Evolutionary conservation across 768 basidiomycete species (phyloP).

Genomic region (Mrakia hoshinonis): DNA sequence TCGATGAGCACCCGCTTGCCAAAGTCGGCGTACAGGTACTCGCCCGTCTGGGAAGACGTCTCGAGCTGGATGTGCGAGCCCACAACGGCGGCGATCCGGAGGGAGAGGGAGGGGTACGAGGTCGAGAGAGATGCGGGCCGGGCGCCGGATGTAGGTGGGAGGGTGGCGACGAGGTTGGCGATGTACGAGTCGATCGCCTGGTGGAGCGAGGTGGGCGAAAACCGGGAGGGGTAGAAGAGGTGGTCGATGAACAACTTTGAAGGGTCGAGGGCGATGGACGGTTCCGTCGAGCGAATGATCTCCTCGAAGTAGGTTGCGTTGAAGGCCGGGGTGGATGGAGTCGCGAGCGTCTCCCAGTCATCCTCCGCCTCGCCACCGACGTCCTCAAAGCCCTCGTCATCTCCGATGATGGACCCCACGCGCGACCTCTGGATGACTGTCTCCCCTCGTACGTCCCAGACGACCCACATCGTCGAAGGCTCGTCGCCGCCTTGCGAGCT

Average conservation of each 20-base stretch:
- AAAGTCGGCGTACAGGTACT: slow-evolving; percentile 47
- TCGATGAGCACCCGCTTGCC: slow-evolving; percentile 79
- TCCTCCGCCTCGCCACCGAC: not conserved
- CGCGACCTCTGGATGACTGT: slow-evolving; percentile 57
- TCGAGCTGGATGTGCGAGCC: slow-evolving; percentile 72
- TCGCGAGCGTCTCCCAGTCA: not conserved
- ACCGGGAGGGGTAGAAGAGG: slow-evolving; percentile 77
- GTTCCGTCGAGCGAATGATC: slow-evolving; percentile 49
- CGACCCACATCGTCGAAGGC: slow-evolving; percentile 49
- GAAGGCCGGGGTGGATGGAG: slow-evolving; percentile 12
- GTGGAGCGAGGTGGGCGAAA: slow-evolving; percentile 70
- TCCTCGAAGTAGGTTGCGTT: slow-evolving; percentile 85
- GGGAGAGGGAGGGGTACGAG: slow-evolving; percentile 59
- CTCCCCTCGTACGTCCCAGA: slow-evolving; percentile 76
- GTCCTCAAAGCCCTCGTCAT: not conserved
- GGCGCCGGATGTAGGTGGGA: slow-evolving; percentile 48
- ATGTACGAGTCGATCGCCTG: slow-evolving; percentile 77
- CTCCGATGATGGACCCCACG: slow-evolving; percentile 38
- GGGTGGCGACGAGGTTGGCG: slow-evolving; percentile 51
- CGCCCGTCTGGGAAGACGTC: slow-evolving; percentile 65
- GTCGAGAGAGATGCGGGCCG: slow-evolving; percentile 46
- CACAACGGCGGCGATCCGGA: slow-evolving; percentile 73
- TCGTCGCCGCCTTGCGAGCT: not conserved
- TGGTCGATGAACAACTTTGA: slow-evolving; percentile 71
- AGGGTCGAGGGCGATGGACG: slow-evolving; percentile 38